A percentile compares a stretch with the other conserved stretches of the same genome.
Evolutionary conservation across 257 asterid species (phyloP).

Genomic region (Salvia miltiorrhiza): DNA sequence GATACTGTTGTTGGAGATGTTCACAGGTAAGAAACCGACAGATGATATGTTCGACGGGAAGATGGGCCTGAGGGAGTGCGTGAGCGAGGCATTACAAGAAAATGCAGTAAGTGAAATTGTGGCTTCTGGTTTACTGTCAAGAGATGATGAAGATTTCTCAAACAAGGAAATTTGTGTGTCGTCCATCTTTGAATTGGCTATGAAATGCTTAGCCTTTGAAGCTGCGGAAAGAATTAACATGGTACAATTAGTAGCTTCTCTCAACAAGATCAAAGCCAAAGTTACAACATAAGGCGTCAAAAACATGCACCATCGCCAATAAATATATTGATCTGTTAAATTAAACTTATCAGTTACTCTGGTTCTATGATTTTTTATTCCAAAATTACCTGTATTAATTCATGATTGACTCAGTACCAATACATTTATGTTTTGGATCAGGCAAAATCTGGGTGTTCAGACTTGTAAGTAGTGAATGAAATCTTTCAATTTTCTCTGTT

Average conservation of each 20-base stretch:
- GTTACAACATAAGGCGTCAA: too few relatives aligned
- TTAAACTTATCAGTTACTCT: too few relatives aligned
- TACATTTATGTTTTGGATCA: too few relatives aligned
- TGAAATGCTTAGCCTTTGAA: background rate
- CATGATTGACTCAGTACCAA: too few relatives aligned
- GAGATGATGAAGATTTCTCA: background rate
- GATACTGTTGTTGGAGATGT: background rate
- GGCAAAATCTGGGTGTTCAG: too few relatives aligned
- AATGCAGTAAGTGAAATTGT: background rate
- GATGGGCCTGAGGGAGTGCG: background rate
- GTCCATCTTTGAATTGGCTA: background rate
- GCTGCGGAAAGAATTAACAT: background rate
- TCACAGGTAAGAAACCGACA: background rate
- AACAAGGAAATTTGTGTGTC: background rate
- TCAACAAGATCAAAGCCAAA: background rate
- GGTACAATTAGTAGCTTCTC: background rate
- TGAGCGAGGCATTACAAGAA: background rate
- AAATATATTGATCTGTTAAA: too few relatives aligned
- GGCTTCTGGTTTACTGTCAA: background rate
- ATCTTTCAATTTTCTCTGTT: too few relatives aligned
- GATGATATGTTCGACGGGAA: background rate
- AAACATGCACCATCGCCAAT: too few relatives aligned
- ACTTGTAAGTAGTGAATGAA: too few relatives aligned
- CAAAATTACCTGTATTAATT: too few relatives aligned
- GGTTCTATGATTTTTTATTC: too few relatives aligned